Evolutionary conservation across 2,329 filamentous ascomycete species (phyloP), one percentile per base, ranked within the genome.

Genomic region (Beauveria australis): DNA sequence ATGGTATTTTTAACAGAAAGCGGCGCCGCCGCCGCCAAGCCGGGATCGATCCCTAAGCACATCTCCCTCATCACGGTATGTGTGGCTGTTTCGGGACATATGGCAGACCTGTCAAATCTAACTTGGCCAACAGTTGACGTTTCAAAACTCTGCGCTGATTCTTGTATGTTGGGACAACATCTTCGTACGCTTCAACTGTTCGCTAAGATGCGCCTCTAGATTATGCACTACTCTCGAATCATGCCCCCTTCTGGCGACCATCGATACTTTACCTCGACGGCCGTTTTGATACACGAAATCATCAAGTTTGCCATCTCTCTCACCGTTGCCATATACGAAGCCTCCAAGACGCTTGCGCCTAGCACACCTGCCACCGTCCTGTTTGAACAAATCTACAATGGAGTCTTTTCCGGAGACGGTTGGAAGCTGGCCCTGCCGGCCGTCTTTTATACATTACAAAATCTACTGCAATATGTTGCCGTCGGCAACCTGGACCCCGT

Each of bases 401-500:
- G 87, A 33, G 89, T 97, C 18, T 96, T 97, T 71, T 88, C 89
- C 0, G 88, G 89, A 10, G 94, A 97, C 71, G 92, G 92, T 66
- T 97, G 93, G 93, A 96, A 96, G 74, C 77, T 99, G 64, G 91
- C 91, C 9, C 86, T 97, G 47, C 94, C 93, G 0, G 94, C 93
- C 4, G 81, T 86, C 5, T 79, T 97, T 1, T 97, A 96, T 71
- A 96, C 93, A 0, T 72, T 97, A 30, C 91, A 97, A 69, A 97
- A 97, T 70, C 89, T 89, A n/a, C 77, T 97, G 59, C 91, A 97
- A 72, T 99, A 97, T 70, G 83, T 95, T 57, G 93, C 91, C 1
- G 85, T 97, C 12, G 91, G 90, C 63, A 97, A 97, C 66, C 74
- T 97, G 67, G 91, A 96, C 68, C 89, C 93, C 0, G 91, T 94